phyloP scores from a whole-genome alignment of 2,329 filamentous ascomycete genomes.

The Venturia pyrina region DNA sequence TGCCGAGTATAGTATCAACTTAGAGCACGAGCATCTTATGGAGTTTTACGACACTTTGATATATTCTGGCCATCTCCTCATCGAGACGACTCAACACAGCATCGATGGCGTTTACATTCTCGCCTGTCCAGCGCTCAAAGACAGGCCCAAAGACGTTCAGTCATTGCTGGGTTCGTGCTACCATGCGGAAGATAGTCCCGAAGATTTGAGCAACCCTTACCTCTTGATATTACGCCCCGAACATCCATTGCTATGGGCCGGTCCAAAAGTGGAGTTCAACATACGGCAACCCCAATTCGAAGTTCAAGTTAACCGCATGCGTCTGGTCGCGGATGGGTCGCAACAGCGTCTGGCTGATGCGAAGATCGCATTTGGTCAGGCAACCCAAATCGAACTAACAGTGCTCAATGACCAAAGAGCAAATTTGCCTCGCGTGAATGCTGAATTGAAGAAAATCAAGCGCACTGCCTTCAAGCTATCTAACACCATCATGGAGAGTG shows the following conservation, averaged over 20 bases:
- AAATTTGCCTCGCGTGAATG: constrained; percentile 85
- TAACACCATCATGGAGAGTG: constrained; percentile 97
- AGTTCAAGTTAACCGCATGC: constrained; percentile 74
- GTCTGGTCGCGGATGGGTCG: constrained; percentile 81
- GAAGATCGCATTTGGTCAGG: constrained; percentile 65
- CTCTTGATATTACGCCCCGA: constrained; percentile 79
- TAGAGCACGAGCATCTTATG: constrained; percentile 57
- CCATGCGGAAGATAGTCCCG: constrained; percentile 55
- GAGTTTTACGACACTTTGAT: constrained; percentile 74
- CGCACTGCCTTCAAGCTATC: constrained; percentile 93
- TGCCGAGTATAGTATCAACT: constrained; percentile 83
- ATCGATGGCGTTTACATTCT: constrained; percentile 73
- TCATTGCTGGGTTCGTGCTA: constrained; percentile 74
- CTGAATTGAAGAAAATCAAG: constrained; percentile 85
- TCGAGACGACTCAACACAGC: constrained; percentile 57
- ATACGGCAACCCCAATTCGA: constrained; percentile 73
- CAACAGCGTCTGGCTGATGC: constrained; percentile 68
- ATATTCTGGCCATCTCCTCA: constrained; percentile 75
- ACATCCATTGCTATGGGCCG: constrained; percentile 68
- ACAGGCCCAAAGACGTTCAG: constrained; percentile 71
- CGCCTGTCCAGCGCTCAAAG: constrained; percentile 68
- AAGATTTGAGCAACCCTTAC: constrained; percentile 73
- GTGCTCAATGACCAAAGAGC: constrained; percentile 86
- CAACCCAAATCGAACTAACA: constrained; percentile 76
- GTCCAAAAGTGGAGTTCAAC: constrained; percentile 56